A percentile compares a stretch with the other conserved stretches of the same genome.
phyloP scores from a whole-genome alignment of 192 early-diverging fungal genomes.

The Coemansia sp. region DNA sequence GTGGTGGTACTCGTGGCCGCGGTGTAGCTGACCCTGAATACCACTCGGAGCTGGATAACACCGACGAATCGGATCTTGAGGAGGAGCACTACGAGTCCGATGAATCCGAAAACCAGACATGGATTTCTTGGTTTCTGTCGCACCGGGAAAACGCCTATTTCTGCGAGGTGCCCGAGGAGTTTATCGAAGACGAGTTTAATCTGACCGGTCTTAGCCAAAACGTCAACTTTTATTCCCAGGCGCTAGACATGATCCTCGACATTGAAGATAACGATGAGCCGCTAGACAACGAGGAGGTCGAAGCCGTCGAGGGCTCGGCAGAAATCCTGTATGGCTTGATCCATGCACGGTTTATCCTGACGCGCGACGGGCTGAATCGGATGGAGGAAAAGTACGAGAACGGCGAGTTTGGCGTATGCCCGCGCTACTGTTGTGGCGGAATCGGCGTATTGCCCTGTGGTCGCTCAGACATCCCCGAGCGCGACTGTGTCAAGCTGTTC shows the following conservation, averaged over 20 bases:
- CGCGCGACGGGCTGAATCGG: conserved; percentile 79
- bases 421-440: conserved; percentile 69
- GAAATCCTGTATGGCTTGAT: conserved; percentile 93
- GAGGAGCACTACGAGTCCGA: conserved; percentile 48
- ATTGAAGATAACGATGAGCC: conserved; percentile 63
- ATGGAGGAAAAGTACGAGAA: conserved; percentile 81
- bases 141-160: conserved; percentile 77
- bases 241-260: conserved; percentile 96
- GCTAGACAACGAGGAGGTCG: conserved; percentile 68
- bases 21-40: conserved; percentile 16
- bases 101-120: conserved; percentile 58
- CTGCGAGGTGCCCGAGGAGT: conserved; percentile 74
- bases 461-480: conserved; percentile 66
- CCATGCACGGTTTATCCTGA: conserved; percentile 91
- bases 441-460: conserved; percentile 71
- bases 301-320: conserved; percentile 80
- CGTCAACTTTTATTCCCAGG: conserved; percentile 87
- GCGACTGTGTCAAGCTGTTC: conserved; percentile 73
- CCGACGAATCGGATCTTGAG: conserved; percentile 49
- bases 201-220: conserved; percentile 85
- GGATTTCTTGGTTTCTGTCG: conserved; percentile 82
- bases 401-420: conserved; percentile 79
- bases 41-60: conserved; percentile 44
- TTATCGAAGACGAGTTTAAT: conserved; percentile 97
- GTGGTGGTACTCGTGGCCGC: background rate